Conservation (phyloP, 108 stramenopile genomes). For the Schizochytrium sp. region DNA sequence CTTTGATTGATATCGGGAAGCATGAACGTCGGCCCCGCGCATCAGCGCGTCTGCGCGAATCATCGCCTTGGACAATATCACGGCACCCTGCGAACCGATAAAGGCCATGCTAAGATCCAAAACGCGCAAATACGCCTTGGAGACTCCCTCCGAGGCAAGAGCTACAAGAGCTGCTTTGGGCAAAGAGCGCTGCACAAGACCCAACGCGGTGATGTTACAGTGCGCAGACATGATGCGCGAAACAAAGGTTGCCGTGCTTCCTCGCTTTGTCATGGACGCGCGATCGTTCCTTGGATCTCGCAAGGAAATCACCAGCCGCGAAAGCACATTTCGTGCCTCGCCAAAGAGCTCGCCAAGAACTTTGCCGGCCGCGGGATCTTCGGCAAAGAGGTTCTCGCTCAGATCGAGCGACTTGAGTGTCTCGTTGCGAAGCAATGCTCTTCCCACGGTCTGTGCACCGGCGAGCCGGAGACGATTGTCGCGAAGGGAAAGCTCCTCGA, state of each 20-base stretch:
- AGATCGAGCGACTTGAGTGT: neutral
- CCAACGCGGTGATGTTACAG: neutral
- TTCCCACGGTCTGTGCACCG: neutral
- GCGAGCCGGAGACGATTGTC: neutral
- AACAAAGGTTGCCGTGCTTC: neutral
- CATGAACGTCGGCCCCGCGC: neutral
- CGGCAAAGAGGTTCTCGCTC: neutral
- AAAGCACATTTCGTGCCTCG: neutral
- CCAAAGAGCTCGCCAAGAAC: neutral
- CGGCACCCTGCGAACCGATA: neutral
- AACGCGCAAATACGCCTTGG: neutral
- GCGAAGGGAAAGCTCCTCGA: neutral
- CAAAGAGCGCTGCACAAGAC: neutral
- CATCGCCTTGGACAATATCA: neutral
- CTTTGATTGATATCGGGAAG: neutral
- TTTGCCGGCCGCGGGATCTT: neutral
- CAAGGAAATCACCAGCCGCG: neutral
- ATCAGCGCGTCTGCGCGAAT: neutral
- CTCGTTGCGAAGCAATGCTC: neutral
- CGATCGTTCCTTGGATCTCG: neutral
- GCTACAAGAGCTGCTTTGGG: neutral
- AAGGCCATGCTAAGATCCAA: neutral
- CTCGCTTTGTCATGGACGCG: neutral
- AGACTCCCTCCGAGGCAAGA: neutral
- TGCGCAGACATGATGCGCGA: neutral